These are phyloP conservation scores for Thraustochytrium sp. DNA, from an alignment of 352 stramenopile species.

Conservation along the genomic window DNA sequence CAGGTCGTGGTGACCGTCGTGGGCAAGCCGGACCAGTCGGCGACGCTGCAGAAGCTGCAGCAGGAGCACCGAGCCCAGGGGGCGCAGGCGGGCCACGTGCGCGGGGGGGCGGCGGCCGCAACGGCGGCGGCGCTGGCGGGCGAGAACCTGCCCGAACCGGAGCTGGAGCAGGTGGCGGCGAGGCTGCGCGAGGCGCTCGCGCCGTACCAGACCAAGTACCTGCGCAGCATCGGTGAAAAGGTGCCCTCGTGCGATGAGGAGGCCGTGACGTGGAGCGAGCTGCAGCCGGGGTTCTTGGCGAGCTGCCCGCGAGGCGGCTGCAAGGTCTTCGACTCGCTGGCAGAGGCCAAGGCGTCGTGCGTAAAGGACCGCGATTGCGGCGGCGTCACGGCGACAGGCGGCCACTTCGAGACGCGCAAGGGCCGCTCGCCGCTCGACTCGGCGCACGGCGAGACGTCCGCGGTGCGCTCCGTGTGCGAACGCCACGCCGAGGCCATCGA, in stretches of 20 bases:
- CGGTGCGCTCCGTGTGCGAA: not conserved
- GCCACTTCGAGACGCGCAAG: not conserved
- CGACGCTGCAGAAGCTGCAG: too few relatives aligned
- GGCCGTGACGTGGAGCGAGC: not conserved
- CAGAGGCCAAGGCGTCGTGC: conserved; percentile 28
- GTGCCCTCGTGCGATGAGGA: not conserved
- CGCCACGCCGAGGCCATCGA: not conserved
- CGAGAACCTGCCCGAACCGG: too few relatives aligned
- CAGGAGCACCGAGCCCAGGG: too few relatives aligned
- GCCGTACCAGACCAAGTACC: conserved; percentile 36
- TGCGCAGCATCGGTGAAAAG: conserved; percentile 6
- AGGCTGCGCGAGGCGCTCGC: conserved; percentile 37
- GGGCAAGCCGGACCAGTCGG: too few relatives aligned
- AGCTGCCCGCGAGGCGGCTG: conserved; percentile 25
- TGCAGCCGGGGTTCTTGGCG: not conserved
- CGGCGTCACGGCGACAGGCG: not conserved
- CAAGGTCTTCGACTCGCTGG: not conserved
- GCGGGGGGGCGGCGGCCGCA: too few relatives aligned
- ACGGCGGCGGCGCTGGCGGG: too few relatives aligned
- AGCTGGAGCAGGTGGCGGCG: too few relatives aligned
- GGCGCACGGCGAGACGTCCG: not conserved
- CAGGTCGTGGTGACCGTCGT: too few relatives aligned
- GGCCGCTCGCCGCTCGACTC: not conserved
- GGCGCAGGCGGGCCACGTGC: too few relatives aligned
- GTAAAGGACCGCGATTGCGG: not conserved